Percentiles rank a stretch among this genome's conserved stretches.
Evolutionary conservation across 805 yeast species (phyloP).

Genomic region (Candida broadrunensis): DNA sequence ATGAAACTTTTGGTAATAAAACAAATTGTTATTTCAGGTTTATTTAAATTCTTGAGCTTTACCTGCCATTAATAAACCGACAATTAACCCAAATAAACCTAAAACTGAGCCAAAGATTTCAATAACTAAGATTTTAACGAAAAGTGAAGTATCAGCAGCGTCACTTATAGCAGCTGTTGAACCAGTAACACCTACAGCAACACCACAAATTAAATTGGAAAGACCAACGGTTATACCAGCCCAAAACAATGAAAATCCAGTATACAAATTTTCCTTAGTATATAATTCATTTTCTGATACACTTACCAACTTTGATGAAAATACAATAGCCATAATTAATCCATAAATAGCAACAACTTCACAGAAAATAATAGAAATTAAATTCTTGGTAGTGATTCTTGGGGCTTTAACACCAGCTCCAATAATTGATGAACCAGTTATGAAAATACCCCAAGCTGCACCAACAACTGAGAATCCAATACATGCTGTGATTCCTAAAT

Average conservation of each 20-base stretch:
- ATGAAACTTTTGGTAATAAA: too few relatives aligned
- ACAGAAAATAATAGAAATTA: constrained; percentile 95
- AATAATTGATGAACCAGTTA: constrained; percentile 89
- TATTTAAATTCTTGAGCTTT: constrained; percentile 85
- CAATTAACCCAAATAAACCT: constrained; percentile 94
- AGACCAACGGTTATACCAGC: constrained; percentile 96
- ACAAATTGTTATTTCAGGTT: too few relatives aligned
- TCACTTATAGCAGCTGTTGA: constrained; percentile 98
- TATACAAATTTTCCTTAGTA: constrained; percentile 84
- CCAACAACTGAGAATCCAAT: constrained; percentile 95
- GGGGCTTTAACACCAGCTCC: constrained; percentile 99
- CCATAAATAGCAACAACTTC: constrained; percentile 99
- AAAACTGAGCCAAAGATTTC: constrained; percentile 97
- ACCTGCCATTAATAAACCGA: constrained; percentile 95
- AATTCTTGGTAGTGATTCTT: constrained; percentile 93
- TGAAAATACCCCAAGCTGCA: constrained; percentile 99
- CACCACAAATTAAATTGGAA: constrained; percentile 91
- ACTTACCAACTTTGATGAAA: constrained; percentile 78
- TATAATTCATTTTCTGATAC: constrained; percentile 63
- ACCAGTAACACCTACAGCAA: constrained; percentile 96
- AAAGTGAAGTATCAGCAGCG: constrained; percentile 93
- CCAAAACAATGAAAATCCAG: constrained; percentile 96
- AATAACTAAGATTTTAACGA: constrained; percentile 92
- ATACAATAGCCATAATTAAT: constrained; percentile 94
- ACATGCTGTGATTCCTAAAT: constrained; percentile 82